Conservation (phyloP, 306 rosid species). For the Cucurbita argyrosperma region DNA sequence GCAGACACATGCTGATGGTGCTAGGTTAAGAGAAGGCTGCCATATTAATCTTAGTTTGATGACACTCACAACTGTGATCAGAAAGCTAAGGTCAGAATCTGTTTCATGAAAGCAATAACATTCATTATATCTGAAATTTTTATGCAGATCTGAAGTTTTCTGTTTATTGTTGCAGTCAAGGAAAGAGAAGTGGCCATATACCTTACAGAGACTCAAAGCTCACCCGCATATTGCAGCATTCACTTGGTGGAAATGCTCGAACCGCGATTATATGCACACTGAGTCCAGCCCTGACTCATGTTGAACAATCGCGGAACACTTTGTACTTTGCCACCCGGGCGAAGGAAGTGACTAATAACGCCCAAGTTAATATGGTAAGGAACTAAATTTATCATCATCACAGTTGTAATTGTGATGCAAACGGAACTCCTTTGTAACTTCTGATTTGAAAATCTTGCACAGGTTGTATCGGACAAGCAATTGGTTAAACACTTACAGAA, state of each 20-base stretch:
- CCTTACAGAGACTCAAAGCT: slow-evolving; percentile 98
- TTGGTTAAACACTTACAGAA: slow-evolving; percentile 89
- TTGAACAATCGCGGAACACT: slow-evolving; percentile 93
- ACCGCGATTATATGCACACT: slow-evolving; percentile 96
- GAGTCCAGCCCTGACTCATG: slow-evolving; percentile 89
- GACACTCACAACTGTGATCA: slow-evolving; percentile 99
- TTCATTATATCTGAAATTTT: neutral
- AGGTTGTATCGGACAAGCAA: slow-evolving; percentile 95
- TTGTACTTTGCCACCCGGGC: slow-evolving; percentile 93
- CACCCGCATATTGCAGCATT: slow-evolving; percentile 93
- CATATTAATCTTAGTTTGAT: slow-evolving; percentile 97
- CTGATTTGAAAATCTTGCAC: neutral
- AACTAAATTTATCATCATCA: neutral
- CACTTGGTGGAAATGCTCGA: slow-evolving; percentile 98
- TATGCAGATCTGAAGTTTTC: neutral
- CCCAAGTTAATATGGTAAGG: slow-evolving; percentile 92
- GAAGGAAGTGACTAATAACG: slow-evolving; percentile 92
- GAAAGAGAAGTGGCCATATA: slow-evolving; percentile 87
- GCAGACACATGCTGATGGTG: slow-evolving; percentile 93
- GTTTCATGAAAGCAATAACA: neutral
- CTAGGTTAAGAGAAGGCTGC: slow-evolving; percentile 97
- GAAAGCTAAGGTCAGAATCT: slow-evolving; percentile 80
- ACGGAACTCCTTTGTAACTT: neutral
- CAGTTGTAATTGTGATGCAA: neutral
- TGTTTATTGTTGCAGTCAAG: slow-evolving; percentile 39